A percentile compares a stretch with the other conserved stretches of the same genome.
Evolutionary conservation across 805 yeast species (phyloP).

Genomic region (Metschnikowia shivogae): DNA sequence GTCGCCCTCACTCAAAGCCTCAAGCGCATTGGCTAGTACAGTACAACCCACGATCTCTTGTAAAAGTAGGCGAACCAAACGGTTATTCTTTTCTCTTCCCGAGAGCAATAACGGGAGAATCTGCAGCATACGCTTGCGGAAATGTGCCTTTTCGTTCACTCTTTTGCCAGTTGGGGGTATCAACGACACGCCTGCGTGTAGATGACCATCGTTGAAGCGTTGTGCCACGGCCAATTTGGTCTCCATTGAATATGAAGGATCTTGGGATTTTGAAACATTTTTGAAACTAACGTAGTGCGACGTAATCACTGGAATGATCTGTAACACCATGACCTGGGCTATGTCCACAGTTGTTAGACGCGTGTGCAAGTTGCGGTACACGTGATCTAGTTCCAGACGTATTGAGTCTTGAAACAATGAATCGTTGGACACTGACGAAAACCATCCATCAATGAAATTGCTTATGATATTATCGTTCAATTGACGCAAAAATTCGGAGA

Average conservation of each 20-base stretch:
- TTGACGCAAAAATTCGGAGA: constrained; percentile 51
- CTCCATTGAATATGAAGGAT: constrained; percentile 27
- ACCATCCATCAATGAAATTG: constrained; percentile 61
- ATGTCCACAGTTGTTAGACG: constrained; percentile 47
- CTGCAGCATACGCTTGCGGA: constrained; percentile 38
- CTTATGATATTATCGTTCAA: constrained; percentile 45
- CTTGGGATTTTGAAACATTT: constrained; percentile 12
- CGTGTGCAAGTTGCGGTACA: constrained; percentile 38
- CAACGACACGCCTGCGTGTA: constrained; percentile 55
- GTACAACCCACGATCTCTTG: constrained; percentile 60
- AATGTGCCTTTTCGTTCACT: constrained; percentile 45
- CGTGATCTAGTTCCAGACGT: constrained; percentile 39
- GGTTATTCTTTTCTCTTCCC: constrained; percentile 42
- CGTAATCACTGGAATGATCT: constrained; percentile 60
- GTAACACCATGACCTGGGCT: constrained; percentile 53
- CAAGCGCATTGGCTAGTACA: constrained; percentile 46
- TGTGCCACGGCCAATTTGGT: constrained; percentile 40
- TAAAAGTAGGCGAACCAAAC: constrained; percentile 46
- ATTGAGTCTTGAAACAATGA: constrained; percentile 36
- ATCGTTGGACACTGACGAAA: constrained; percentile 36
- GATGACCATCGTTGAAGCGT: constrained; percentile 44
- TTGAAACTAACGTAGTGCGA: constrained; percentile 56
- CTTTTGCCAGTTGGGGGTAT: constrained; percentile 25
- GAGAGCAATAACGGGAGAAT: constrained; percentile 52
- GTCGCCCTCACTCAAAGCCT: constrained; percentile 65